Conservation (phyloP, 1,284 basidiomycete genomes). For the Cerrena zonata region DNA sequence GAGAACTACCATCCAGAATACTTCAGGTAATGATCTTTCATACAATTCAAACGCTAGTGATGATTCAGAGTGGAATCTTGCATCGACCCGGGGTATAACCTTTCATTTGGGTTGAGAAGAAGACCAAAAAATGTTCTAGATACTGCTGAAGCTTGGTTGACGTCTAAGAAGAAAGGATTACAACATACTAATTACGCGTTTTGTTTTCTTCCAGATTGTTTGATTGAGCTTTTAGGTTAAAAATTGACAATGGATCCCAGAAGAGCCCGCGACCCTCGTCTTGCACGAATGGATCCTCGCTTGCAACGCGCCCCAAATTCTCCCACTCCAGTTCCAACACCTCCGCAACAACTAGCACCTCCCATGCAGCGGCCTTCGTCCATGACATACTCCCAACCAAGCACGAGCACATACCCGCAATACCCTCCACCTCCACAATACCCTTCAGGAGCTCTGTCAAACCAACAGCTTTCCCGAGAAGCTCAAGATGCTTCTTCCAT, state of each 20-base stretch:
- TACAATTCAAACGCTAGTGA: slow-evolving; percentile 31
- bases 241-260: slow-evolving; percentile 62
- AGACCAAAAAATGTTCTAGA: slow-evolving; percentile 77
- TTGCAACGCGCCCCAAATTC: slow-evolving; percentile 45
- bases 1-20: not conserved
- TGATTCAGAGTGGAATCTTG: slow-evolving; percentile 85
- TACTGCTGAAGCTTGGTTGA: slow-evolving; percentile 66
- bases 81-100: slow-evolving; percentile 47
- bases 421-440: slow-evolving; percentile 32
- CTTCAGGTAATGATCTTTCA: not conserved
- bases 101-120: slow-evolving; percentile 56
- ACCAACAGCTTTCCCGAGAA: slow-evolving; percentile 23
- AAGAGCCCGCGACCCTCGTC: slow-evolving; percentile 70
- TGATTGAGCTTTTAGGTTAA: not conserved
- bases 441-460: slow-evolving; percentile 20
- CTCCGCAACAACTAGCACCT: slow-evolving; percentile 10
- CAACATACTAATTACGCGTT: not conserved
- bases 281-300: slow-evolving; percentile 63
- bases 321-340: slow-evolving; percentile 31
- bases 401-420: slow-evolving; percentile 16
- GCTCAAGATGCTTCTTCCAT: slow-evolving; percentile 22
- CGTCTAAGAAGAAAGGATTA: slow-evolving; percentile 8
- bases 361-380: slow-evolving; percentile 11
- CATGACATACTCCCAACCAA: slow-evolving; percentile 2
- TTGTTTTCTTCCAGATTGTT: not conserved